Conservation (phyloP, 1,139 yeast species). For the Kodamaea derodonti region DNA sequence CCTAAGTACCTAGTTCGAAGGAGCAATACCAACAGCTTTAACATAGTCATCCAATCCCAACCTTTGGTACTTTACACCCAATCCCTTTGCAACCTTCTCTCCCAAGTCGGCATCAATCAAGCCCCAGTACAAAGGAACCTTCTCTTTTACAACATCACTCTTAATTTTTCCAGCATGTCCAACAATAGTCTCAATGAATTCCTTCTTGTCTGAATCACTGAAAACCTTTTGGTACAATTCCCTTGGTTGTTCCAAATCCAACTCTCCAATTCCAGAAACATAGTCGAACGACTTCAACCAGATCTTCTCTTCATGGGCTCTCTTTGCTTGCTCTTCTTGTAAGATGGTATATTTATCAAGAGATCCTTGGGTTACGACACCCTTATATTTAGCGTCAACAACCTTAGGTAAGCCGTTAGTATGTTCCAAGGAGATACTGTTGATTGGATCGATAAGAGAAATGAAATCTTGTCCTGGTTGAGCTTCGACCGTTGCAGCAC, state of each 20-base stretch:
- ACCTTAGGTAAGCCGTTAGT: conserved; percentile 18
- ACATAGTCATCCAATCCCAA: conserved; percentile 24
- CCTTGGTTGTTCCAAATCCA: conserved; percentile 45
- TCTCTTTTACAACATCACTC: conserved; percentile 25
- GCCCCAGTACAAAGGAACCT: conserved; percentile 39
- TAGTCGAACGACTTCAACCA: conserved; percentile 36
- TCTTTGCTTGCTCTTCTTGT: conserved; percentile 21
- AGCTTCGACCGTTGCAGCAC: conserved; percentile 19
- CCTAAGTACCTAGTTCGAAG: conserved; percentile 8
- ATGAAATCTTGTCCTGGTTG: conserved; percentile 32
- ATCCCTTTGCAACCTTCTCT: conserved; percentile 28
- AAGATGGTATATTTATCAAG: conserved; percentile 22
- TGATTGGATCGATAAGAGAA: conserved; percentile 19
- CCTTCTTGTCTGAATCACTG: conserved; percentile 24
- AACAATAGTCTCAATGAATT: conserved; percentile 32
- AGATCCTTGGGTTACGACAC: conserved; percentile 23
- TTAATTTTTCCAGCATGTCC: conserved; percentile 34
- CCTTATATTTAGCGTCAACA: conserved; percentile 19
- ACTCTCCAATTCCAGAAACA: conserved; percentile 36
- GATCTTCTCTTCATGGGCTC: conserved; percentile 32
- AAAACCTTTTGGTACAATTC: conserved; percentile 35
- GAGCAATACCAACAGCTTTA: conserved; percentile 15
- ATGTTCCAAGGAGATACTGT: conserved; percentile 17
- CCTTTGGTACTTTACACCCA: conserved; percentile 28
- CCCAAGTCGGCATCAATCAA: conserved; percentile 32